Evolutionary conservation across 257 asterid genomes (phyloP).

Genomic region (Handroanthus guayacan): DNA sequence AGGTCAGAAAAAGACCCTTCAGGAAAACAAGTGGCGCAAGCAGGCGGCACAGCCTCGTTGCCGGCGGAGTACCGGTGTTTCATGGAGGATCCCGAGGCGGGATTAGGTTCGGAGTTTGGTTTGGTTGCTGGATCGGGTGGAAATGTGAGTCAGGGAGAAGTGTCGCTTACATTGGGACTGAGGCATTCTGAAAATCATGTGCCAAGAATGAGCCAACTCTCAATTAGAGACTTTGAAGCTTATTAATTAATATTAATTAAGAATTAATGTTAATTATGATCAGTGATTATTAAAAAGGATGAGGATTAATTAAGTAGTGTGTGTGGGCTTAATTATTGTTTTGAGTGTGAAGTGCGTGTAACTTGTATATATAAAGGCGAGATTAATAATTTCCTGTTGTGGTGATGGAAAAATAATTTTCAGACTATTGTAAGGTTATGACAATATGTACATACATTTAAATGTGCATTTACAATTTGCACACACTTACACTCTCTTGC

Average conservation of each 20-base stretch:
- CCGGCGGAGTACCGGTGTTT: slow-evolving; percentile 42
- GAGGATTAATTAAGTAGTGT: slow-evolving; percentile 27
- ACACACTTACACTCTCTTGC: no score
- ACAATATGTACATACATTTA: background rate
- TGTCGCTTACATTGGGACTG: slow-evolving; percentile 78
- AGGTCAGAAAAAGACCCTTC: slow-evolving; percentile 54
- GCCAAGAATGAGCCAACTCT: slow-evolving; percentile 58
- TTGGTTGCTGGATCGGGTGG: slow-evolving; percentile 22
- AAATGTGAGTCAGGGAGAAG: slow-evolving; percentile 51
- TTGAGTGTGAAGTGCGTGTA: slow-evolving; percentile 19
- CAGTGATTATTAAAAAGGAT: background rate
- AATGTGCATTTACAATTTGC: background rate
- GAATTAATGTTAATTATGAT: background rate
- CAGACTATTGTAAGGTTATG: background rate
- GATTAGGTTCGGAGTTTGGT: background rate
- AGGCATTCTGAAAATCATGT: slow-evolving; percentile 59
- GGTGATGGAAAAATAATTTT: background rate
- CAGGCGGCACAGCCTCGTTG: slow-evolving; percentile 30
- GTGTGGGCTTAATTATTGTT: slow-evolving; percentile 23
- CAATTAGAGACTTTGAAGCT: slow-evolving; percentile 61
- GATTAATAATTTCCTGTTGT: background rate
- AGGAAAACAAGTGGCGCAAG: slow-evolving; percentile 13
- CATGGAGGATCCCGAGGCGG: slow-evolving; percentile 29
- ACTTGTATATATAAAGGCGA: slow-evolving; percentile 23
- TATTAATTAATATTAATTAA: slow-evolving; percentile 30